Base-by-base conservation (phyloP, 2,329 filamentous ascomycete species). In the Colletotrichum filicis region DNA sequence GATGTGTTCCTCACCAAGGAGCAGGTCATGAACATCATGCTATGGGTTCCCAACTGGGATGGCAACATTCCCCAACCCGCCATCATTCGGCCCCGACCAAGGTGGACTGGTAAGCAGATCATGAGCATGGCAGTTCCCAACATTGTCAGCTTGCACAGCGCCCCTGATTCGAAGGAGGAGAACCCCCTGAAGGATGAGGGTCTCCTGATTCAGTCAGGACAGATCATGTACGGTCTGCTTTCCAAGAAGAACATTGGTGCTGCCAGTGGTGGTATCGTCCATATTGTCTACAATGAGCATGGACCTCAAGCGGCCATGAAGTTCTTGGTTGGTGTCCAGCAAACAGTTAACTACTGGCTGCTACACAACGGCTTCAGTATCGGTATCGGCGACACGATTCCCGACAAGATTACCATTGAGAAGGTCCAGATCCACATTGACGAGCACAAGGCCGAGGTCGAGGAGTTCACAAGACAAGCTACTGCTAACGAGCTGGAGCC, bases 21-120 rank as follows among this genome's bases (percentile, higher is more conserved):
- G 77, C 89, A 95, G 81, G 93, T 99, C 76, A 98, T 98, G 95
- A 97, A 98, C 82, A 90, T 97, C 77, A 93, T 99, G 87, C 89
- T 99, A 76, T 99, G 96, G 96, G 95, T 99, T 66, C 97, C 97
- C 24, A 93, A 95, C 68, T 99, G 97, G 97, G 95, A 99, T 83
- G 97, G 97, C 58, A 90, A 97, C 62, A 95, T 99, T 77, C 97
- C 97, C 6, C 91, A 92, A 46, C 97, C 97, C 16, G 95, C 96
- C n/a, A 98, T 99, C 75, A 79, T 97, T 76, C 98, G 98, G 84
- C 97, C 97, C 11, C 89, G 92, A 66, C 95, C 97, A 55, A 92
- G 95, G 77, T 99, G 97, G 97, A 98, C 96, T 64, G 97, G 97
- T 78, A 99, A 99, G 85, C 97, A 99, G 85, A 92, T 99, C 76